Base-by-base conservation (phyloP, 1,284 basidiomycete genomes). In the Austroboletus novae-zelandiae region DNA sequence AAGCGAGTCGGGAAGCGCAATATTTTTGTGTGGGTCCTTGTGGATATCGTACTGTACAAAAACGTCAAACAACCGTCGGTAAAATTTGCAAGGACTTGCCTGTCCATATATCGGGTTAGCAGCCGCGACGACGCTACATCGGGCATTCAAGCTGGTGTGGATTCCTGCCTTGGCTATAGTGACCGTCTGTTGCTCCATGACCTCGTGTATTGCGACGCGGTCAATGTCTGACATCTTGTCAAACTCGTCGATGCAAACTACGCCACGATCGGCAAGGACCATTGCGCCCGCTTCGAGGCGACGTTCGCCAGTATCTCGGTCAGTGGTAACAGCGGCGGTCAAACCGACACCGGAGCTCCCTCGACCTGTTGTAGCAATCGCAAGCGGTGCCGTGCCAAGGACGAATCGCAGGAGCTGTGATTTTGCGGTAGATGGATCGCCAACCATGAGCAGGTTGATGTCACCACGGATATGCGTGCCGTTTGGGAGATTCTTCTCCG, bases 181-280 rank as follows among this genome's bases (percentile, higher is more conserved):
- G 47, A 99, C 95, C 0, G 97, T 99, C 70, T 98, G 96, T 70
- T 97, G 94, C 70, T 99, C 96, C 97, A 99, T 99, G 64, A 98
- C 97, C 84, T 99, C 97, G 74, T 99, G 97, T 61, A 99, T 99
- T 29, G 97, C 96, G n/a, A 98, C 96, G 60, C 97, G 86, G 74
- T 99, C 96, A 57, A 98, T 81, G 62, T 99, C 97, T 30, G 91
- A 94, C 96, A 99, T 99, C 71, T 99, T 99, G 80, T 99, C 96
- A 65, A 99, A 99, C 73, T 99, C 96, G 72, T 99, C 97, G 62
- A 99, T 99, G 72, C 96, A 99, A 42, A 99, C 96, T 13, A 99
- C 94, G 18, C 97, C 97, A 55, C 95, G 86, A 71, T 99, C 97
- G n/a, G 97, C 97, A 43, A 99, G 84, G 31, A 99, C 97, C 97